A percentile compares a stretch with the other conserved stretches of the same genome.
phyloP scores from a whole-genome alignment of 2,329 filamentous ascomycete genomes.

The Plenodomus lindquistii region DNA sequence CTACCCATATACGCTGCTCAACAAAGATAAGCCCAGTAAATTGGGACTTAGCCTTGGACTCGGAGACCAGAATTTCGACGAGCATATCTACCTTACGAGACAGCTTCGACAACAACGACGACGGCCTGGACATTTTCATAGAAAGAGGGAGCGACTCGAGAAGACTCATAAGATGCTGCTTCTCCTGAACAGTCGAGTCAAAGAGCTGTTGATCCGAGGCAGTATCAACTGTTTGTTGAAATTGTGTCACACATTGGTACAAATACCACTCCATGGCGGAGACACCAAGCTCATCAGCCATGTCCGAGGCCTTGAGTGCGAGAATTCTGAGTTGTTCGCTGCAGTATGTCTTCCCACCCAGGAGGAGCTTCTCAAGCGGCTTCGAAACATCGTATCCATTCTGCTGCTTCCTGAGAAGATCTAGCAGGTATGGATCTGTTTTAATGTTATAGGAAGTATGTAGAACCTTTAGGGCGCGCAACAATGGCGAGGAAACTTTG shows the following conservation, averaged over 20 bases:
- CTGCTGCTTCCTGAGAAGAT: constrained; percentile 29
- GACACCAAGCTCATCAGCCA: constrained; percentile 45
- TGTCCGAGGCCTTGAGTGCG: constrained; percentile 33
- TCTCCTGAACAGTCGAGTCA: constrained; percentile 41
- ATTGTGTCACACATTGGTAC: constrained; percentile 40
- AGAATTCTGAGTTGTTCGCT: constrained; percentile 44
- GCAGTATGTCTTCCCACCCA: constrained; percentile 46
- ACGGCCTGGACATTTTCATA: not conserved
- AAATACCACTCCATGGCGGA: constrained; percentile 47
- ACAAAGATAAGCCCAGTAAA: constrained; percentile 54
- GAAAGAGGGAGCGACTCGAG: constrained; percentile 19
- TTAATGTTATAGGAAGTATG: constrained; percentile 37
- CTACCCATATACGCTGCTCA: constrained; percentile 50
- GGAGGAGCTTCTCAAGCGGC: constrained; percentile 30
- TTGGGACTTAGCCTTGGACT: constrained; percentile 25
- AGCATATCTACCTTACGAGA: constrained; percentile 44
- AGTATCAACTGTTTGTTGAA: constrained; percentile 12
- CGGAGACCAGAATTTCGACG: constrained; percentile 41
- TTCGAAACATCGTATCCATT: constrained; percentile 25
- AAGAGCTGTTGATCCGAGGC: constrained; percentile 26
- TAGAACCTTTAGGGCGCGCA: constrained; percentile 20
- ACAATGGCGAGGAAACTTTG: constrained; percentile 9
- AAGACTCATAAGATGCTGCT: constrained; percentile 36
- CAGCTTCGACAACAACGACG: constrained; percentile 22
- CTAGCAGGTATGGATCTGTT: constrained; percentile 47